A percentile compares a stretch with the other conserved stretches of the same genome.
Conservation (phyloP, 2,329 filamentous ascomycete species). For the Albophoma yamanashiensis region DNA sequence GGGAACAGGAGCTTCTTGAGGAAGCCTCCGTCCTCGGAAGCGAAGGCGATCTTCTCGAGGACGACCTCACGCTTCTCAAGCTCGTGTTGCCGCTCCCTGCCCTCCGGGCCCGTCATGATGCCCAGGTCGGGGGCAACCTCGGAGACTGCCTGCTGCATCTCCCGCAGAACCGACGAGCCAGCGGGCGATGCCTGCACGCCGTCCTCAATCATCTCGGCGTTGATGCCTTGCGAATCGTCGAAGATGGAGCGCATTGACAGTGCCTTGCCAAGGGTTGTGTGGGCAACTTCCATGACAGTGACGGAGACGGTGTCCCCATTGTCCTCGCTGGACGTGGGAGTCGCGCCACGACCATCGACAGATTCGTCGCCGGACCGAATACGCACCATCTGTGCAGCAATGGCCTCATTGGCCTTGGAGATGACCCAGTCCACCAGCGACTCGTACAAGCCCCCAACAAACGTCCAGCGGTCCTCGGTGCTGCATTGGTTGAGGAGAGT, state of each 20-base stretch:
- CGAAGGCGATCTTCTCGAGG: conserved; percentile 76
- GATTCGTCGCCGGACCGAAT: conserved; percentile 58
- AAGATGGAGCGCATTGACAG: conserved; percentile 85
- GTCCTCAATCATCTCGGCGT: conserved; percentile 93
- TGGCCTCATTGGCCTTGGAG: conserved; percentile 75
- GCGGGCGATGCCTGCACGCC: conserved; percentile 66
- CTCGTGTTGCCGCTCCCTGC: conserved; percentile 64
- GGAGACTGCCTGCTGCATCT: conserved; percentile 74
- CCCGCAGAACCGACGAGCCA: conserved; percentile 73
- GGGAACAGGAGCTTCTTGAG: conserved; percentile 75
- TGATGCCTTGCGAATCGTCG: conserved; percentile 86
- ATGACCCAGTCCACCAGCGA: conserved; percentile 93
- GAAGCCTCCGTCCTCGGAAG: conserved; percentile 73
- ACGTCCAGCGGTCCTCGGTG: conserved; percentile 70
- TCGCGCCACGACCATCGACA: conserved; percentile 51
- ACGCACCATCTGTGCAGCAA: conserved; percentile 61
- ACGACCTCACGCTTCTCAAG: conserved; percentile 74
- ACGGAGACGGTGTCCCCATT: conserved; percentile 77
- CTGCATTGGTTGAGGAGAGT: conserved; percentile 67
- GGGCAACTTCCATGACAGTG: conserved; percentile 77
- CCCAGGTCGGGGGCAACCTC: conserved; percentile 72
- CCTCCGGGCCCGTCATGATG: conserved; percentile 55
- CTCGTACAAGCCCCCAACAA: conserved; percentile 86
- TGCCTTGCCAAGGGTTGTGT: conserved; percentile 72
- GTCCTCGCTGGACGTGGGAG: conserved; percentile 60